phyloP scores from a whole-genome alignment of 208 protist genomes.

The Trichomonas gallinae region DNA sequence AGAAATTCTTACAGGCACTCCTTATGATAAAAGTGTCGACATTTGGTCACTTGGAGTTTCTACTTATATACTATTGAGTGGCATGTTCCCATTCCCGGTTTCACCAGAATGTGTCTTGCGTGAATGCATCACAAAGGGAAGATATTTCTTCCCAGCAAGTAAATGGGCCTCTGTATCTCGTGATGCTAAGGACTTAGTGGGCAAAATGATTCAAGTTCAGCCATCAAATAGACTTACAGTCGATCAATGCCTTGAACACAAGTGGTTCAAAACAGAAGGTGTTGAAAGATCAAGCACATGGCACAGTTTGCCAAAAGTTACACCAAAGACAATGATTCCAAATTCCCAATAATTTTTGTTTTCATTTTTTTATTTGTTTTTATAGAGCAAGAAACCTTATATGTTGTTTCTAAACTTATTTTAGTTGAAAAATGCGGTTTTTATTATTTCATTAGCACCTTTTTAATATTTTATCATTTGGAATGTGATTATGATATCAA shows the following conservation, averaged over 20 bases:
- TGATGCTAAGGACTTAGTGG: neutral
- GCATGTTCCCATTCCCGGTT: neutral
- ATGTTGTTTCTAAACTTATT: too few relatives aligned
- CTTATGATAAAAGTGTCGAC: constrained; percentile 5
- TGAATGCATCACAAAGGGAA: neutral
- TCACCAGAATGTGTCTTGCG: neutral
- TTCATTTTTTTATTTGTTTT: too few relatives aligned
- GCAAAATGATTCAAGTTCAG: constrained; percentile 27
- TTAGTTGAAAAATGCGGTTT: too few relatives aligned
- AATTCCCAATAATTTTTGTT: too few relatives aligned
- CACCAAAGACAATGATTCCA: too few relatives aligned
- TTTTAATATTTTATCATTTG: too few relatives aligned
- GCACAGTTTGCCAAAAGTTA: too few relatives aligned
- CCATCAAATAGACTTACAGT: constrained; percentile 54
- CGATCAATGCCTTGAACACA: constrained; percentile 52
- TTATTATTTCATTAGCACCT: too few relatives aligned
- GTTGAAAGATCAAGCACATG: too few relatives aligned
- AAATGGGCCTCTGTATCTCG: neutral
- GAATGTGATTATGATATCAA: too few relatives aligned
- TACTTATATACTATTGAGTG: neutral
- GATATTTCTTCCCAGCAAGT: neutral
- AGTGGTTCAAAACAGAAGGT: constrained; percentile 30
- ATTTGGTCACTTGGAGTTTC: neutral
- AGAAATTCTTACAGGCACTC: neutral
- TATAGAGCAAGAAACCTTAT: too few relatives aligned